Evolutionary conservation across 257 asterid species (phyloP), one percentile per base, ranked within the genome.

Genomic region (Solanum rostratum): DNA sequence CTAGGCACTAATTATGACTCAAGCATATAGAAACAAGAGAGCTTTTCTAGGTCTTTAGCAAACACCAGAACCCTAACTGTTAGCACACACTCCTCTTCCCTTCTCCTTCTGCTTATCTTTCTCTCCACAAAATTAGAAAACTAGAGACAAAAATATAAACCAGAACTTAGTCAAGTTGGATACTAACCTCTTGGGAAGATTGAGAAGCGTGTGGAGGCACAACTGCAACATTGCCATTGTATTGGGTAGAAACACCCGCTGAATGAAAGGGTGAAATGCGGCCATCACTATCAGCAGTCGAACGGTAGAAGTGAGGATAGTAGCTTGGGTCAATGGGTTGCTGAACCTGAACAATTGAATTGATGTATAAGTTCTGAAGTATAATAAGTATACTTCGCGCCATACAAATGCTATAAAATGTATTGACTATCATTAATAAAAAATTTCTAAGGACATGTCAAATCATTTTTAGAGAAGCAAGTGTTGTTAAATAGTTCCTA

Each of bases 131-230:
- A 60, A 80, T 59, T 57, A 24, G 45, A 12, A 62, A 49, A 63
- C 68, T 33, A 22, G 54, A 45, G 33, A 53, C 55, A 69, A 78
- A 50, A 22, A 22, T 49, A 78, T 49, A 81, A 83, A 69, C 37
- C 37, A 29, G 10, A 24, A 57, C 62, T 11, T 11, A 55, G 85
- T 60, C 16, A 27, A 70, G 87, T 37, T 62, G 73, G 74, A 11
- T 30, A 45, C 43, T 91, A 89, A 95, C 99, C 98, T 95, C 99
- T 90, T 92, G 99, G 81, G 94, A 91, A 89, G 92, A 87, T 85
- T 92, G 98, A 52, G 93, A 88, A 84, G 94, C 83, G 87, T 92
- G 97, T 71, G 97, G 88, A 86, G 97, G 87, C 86, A 91, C 87
- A 86, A 93, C 63, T 14, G 91, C 85, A 49, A 91, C 92, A 90